phyloP scores from a whole-genome alignment of 495 filamentous ascomycete species.

The Neurospora sp. region DNA sequence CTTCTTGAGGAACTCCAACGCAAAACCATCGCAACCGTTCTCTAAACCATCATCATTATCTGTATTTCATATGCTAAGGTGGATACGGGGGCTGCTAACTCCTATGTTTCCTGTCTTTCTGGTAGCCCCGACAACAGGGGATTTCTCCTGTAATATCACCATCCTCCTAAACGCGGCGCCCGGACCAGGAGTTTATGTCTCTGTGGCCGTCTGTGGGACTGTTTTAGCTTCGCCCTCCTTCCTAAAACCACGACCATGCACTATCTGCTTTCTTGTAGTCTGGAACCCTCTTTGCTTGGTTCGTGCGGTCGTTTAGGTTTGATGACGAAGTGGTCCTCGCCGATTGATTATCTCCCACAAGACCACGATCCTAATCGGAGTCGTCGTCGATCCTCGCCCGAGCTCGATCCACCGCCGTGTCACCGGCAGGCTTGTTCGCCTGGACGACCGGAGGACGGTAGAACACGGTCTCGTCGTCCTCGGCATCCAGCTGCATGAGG shows the following conservation, averaged over 20 bases:
- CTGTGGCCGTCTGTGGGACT: neutral
- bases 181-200: neutral
- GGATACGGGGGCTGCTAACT: neutral
- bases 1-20: neutral
- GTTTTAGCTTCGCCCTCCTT: neutral
- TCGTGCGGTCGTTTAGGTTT: neutral
- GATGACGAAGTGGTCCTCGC: constrained; percentile 6
- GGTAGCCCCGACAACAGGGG: neutral
- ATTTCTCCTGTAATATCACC: neutral
- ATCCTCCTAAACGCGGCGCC: neutral
- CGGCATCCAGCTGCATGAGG: constrained; percentile 85
- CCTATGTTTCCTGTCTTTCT: neutral
- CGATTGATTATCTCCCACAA: constrained; percentile 3
- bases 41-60: neutral
- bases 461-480: constrained; percentile 75
- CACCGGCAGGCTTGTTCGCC: constrained; percentile 30
- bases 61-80: neutral
- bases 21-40: neutral
- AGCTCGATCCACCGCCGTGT: constrained; percentile 41
- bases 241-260: neutral
- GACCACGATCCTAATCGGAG: constrained; percentile 30
- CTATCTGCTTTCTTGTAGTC: neutral
- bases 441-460: constrained; percentile 52
- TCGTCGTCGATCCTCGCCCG: constrained; percentile 42
- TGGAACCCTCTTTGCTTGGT: neutral